Evolutionary conservation across 192 early-diverging fungal genomes (phyloP), one percentile per base, ranked within the genome.

Genomic region (Backusella circina): DNA sequence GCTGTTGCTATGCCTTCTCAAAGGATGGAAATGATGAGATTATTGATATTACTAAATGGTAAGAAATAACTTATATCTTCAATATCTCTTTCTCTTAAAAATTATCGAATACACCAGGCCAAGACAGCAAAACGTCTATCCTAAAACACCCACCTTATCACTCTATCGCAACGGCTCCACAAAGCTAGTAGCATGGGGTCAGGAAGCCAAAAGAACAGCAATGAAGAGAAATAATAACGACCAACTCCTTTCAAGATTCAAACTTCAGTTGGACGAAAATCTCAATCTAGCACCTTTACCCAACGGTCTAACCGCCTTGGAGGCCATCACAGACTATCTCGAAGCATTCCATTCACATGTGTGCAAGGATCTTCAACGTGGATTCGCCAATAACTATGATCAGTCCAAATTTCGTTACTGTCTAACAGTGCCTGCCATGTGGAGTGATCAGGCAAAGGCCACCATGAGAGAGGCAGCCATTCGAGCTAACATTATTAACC

Each of bases 361-460:
- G 10, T 79, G 75, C 1, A 82, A 79, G 10, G 81, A 85, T 38
- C 72, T 84, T 21, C 79, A 82, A 72, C 77, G 78, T 65, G 83
- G 83, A 23, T 84, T 84, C 67, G 83, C 83, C 15, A 77, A 75
- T 47, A 84, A 84, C 51, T 84, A 82, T 51, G 80, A 84, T 75
- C 75, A 79, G 57, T 71, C 72, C 50, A 79, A 85, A 41, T 82
- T 82, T 68, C 74, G 81, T 9, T 85, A 85, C 65, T 86, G 85
- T 72, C 75, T 86, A 10, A 84, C 85, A 0, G 85, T 86, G 3
- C 85, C 85, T 38, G 85, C 85, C 41, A 86, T 86, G 83, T 86
- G 85, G 85, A 79, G 77, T 16, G 85, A 86, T 73, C 75, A 78
- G 44, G 85, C 85, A 35, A 86, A 86, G 38, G 83, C 85, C 0